Percentiles rank a stretch among this genome's conserved stretches.
These are phyloP conservation scores for Phytophthora crassamura DNA, from an alignment of 352 stramenopile species.

Conservation along the genomic window DNA sequence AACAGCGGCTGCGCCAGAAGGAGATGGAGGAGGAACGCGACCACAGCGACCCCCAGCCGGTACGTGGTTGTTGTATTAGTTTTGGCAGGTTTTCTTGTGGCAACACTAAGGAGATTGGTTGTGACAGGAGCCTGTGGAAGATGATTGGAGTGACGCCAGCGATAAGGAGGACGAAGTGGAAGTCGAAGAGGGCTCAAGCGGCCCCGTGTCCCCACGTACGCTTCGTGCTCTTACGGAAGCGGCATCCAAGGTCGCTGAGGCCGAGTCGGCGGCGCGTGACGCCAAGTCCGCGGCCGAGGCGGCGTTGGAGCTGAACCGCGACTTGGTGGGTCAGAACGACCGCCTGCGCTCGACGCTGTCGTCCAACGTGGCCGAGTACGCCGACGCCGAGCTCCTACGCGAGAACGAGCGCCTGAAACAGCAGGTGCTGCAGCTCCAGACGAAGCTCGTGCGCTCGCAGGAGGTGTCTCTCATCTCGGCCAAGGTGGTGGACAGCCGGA, in stretches of 20 bases:
- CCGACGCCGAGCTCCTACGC: conserved; percentile 65
- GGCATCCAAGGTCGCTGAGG: conserved; percentile 77
- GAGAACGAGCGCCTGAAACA: conserved; percentile 80
- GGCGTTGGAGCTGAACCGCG: conserved; percentile 66
- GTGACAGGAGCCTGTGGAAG: conserved; percentile 82
- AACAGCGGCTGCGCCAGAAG: conserved; percentile 44
- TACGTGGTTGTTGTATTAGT: conserved; percentile 30
- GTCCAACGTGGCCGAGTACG: conserved; percentile 75
- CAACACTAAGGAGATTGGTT: conserved; percentile 65
- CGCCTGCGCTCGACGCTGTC: conserved; percentile 66
- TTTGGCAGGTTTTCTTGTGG: too few species aligned
- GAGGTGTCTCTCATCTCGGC: conserved; percentile 71
- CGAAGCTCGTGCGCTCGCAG: conserved; percentile 69
- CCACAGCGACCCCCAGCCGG: conserved; percentile 60
- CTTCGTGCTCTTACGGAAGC: conserved; percentile 74
- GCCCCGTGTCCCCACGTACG: conserved; percentile 65
- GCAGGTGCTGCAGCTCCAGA: conserved; percentile 74
- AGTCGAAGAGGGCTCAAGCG: conserved; percentile 8
- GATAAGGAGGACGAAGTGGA: conserved; percentile 54
- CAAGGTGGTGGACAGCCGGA: conserved; percentile 75
- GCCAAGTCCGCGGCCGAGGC: conserved; percentile 70
- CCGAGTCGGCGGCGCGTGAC: conserved; percentile 72
- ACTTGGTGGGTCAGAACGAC: conserved; percentile 70
- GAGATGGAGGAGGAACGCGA: conserved; percentile 52
- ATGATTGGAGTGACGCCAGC: conserved; percentile 81